Base-by-base conservation (phyloP, 2,329 filamentous ascomycete genomes). In the Apiospora pterosperma region DNA sequence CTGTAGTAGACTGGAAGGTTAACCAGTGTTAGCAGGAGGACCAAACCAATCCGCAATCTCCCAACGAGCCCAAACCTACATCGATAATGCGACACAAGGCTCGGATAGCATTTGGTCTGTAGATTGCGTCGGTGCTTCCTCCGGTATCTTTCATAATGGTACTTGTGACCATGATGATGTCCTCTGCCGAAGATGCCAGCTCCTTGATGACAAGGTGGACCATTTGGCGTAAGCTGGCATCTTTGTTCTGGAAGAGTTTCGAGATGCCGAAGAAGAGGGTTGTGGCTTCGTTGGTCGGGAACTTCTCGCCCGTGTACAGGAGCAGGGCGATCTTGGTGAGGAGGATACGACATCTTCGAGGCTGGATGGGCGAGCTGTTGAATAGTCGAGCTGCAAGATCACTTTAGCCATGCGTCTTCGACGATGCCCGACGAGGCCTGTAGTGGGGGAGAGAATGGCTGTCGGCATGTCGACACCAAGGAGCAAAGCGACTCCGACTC, bases 131-230 rank as follows among this genome's bases (percentile, higher is more conserved):
- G 75, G 93, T 97, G 74, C 94, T 92, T 68, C 96, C 93, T 62
- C 94, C 93, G 12, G 95, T 97, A 78, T 99, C 96, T 84, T 99
- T 99, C 96, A 98, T 99, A 73, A 99, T 97, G 72, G 95, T 97
- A 80, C 93, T 97, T 21, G 96, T 99, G 67, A 97, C 96, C 96
- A 99, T 98, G 78, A 99, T 99, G 69, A 97, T 96, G 85, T 99
- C 96, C 82, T 98, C 93, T 65, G 96, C 96, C 28, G 93, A 97
- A 78, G 90, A 89, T 71, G 95, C 93, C 74, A 99, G 85, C 86
- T 99, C 96, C 88, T 98, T 99, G 83, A 98, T 92, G 77, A 97
- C 90, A 70, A 98, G 86, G 82, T 98, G 97, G 62, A 99, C 95
- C 94, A 98, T 97, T 84, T 99, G 96, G 75, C 96, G 93, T 76